A percentile compares a stretch with the other conserved stretches of the same genome.
These are phyloP conservation scores for Colletotrichum musae DNA, from an alignment of 2,329 filamentous ascomycete species.

Conservation along the genomic window DNA sequence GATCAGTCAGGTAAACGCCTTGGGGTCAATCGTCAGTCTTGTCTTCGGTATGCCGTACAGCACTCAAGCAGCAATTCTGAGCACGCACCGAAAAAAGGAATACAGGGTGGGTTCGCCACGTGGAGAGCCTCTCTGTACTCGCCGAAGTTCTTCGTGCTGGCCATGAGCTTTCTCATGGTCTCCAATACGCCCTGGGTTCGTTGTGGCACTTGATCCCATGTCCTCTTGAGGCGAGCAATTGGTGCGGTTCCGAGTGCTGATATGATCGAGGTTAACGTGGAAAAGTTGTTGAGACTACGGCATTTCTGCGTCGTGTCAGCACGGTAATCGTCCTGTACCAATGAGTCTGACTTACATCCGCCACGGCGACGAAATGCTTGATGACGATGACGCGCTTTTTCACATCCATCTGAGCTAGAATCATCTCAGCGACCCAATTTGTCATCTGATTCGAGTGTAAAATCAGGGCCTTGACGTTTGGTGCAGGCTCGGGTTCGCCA, in stretches of 20 bases:
- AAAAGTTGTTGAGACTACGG: slow-evolving; percentile 94
- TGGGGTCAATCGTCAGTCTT: slow-evolving; percentile 7
- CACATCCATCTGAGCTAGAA: slow-evolving; percentile 92
- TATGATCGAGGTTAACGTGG: slow-evolving; percentile 96
- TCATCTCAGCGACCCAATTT: slow-evolving; percentile 99
- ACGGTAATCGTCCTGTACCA: slow-evolving; percentile 24
- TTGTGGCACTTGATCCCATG: slow-evolving; percentile 93
- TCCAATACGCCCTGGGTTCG: slow-evolving; percentile 86
- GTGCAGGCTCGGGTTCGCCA: slow-evolving; percentile 86
- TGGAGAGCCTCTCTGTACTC: slow-evolving; percentile 96
- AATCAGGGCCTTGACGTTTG: slow-evolving; percentile 96
- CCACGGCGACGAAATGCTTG: slow-evolving; percentile 97
- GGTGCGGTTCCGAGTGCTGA: slow-evolving; percentile 95
- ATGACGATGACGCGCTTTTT: slow-evolving; percentile 98
- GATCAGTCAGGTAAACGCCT: slow-evolving; percentile 97
- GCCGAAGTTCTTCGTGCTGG: slow-evolving; percentile 97
- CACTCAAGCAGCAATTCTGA: background rate
- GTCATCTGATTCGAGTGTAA: slow-evolving; percentile 98
- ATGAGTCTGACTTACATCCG: slow-evolving; percentile 78
- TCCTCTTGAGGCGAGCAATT: slow-evolving; percentile 92
- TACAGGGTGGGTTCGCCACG: slow-evolving; percentile 94
- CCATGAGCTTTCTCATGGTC: slow-evolving; percentile 94
- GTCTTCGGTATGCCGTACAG: background rate
- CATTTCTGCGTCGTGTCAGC: slow-evolving; percentile 79
- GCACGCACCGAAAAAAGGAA: slow-evolving; percentile 92